Evolutionary conservation across 257 asterid genomes (phyloP).

Genomic region (Hygrophila difformis): DNA sequence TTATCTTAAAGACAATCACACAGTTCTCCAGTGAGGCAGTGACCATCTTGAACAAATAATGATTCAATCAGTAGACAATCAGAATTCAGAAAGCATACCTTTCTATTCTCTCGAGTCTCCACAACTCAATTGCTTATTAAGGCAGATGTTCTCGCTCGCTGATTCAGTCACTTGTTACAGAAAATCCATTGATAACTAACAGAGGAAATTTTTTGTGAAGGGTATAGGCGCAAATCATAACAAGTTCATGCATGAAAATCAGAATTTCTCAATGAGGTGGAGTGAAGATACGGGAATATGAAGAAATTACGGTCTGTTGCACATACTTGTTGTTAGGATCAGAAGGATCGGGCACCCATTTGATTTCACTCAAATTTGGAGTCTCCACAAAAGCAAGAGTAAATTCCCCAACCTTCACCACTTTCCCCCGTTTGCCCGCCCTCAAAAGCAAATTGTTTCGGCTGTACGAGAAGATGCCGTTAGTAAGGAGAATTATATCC

Average conservation of each 20-base stretch:
- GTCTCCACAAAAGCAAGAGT: slow-evolving; percentile 59
- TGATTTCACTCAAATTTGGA: slow-evolving; percentile 64
- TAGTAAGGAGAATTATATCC: slow-evolving; percentile 37
- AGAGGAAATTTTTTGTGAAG: too few relatives aligned
- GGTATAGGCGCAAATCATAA: too few relatives aligned
- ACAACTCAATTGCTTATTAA: too few relatives aligned
- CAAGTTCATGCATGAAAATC: too few relatives aligned
- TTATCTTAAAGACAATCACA: too few relatives aligned
- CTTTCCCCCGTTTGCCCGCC: slow-evolving; percentile 69
- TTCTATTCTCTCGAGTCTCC: background rate
- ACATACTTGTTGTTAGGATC: slow-evolving; percentile 36
- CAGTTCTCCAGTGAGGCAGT: too few relatives aligned
- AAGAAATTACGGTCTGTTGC: slow-evolving; percentile 32
- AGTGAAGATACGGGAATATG: slow-evolving; percentile 37
- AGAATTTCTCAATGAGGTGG: slow-evolving; percentile 22
- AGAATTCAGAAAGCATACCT: too few relatives aligned
- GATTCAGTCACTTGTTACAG: too few relatives aligned
- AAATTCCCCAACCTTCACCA: slow-evolving; percentile 56
- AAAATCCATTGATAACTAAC: too few relatives aligned
- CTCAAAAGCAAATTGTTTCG: slow-evolving; percentile 38
- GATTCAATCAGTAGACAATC: too few relatives aligned
- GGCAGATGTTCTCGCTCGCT: too few relatives aligned
- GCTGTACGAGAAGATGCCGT: slow-evolving; percentile 64
- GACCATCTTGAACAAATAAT: too few relatives aligned
- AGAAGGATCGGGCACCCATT: slow-evolving; percentile 38